Evolutionary conservation across 768 basidiomycete genomes (phyloP).

Genomic region (Boletus rubescentipes): DNA sequence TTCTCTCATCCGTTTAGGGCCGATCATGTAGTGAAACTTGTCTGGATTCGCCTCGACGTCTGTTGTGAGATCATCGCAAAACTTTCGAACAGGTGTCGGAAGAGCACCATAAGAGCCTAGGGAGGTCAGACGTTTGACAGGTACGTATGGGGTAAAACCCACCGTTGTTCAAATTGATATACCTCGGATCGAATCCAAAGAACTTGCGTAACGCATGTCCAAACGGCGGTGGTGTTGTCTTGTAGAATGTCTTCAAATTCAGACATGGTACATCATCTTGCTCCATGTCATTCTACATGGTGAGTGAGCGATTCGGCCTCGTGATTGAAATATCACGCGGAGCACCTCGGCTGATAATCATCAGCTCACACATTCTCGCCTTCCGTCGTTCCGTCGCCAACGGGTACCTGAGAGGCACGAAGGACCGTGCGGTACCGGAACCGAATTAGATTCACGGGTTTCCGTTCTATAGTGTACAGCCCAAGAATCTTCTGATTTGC

Average conservation of each 20-base stretch:
- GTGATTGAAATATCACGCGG: no score
- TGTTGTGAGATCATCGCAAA: not conserved
- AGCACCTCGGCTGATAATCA: no score
- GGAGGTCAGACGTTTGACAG: not conserved
- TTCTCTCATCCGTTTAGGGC: conserved; percentile 22
- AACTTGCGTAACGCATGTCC: conserved; percentile 46
- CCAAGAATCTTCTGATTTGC: not conserved
- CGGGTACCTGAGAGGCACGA: no score
- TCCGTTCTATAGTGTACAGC: not conserved
- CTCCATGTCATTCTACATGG: no score
- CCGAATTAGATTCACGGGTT: not conserved
- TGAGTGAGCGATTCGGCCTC: no score
- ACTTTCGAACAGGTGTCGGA: conserved; percentile 29
- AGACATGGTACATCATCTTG: no score
- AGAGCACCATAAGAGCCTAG: conserved; percentile 53
- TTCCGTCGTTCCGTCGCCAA: no score
- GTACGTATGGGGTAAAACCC: no score
- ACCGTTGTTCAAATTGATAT: no score
- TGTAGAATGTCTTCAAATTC: no score
- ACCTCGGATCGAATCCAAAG: not conserved
- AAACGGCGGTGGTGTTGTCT: conserved; percentile 38
- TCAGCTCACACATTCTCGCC: no score
- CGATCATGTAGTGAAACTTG: conserved; percentile 40
- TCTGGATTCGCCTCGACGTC: conserved; percentile 50
- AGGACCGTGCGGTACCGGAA: no score